Evolutionary conservation across 305 asterid species (phyloP), one percentile per base, ranked within the genome.

Genomic region (Caryopteris hybrid): DNA sequence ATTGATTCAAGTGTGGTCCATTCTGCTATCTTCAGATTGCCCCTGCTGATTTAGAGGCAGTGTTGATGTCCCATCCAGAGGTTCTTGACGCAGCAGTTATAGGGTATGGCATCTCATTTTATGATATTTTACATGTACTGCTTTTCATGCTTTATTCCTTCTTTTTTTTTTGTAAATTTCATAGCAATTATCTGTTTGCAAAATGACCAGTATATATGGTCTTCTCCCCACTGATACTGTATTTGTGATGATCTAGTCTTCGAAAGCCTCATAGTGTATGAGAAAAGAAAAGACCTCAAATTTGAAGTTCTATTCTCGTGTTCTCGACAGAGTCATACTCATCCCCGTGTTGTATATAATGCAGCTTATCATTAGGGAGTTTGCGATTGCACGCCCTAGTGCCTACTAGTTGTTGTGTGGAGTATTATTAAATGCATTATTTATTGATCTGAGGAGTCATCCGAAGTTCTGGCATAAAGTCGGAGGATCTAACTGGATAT

Each of bases 11-110:
- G 38, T 42, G 8, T 69, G 70, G 43, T 22, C 31, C 17, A 21
- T 18, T 65, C 39, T 59, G 60, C 39, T 41, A 21, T 63, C 42
- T 73, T 71, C 89, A 91, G 96, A 79, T 89, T 68, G 90, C 95
- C 66, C 98, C 98, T 6, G 94, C 94, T 73, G 98, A 91, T 82
- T 83, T 91, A 29, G 98, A 91, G 74, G 78, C 90, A 8, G 79
- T 85, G 25, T 58, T 91, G 54, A 50, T 78, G 22, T 70, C 87
- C 61, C 94, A 91, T 73, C 89, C 96, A 0, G 86, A 84, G 43
- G 85, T 91, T 9, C 76, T 76, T 50, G 98, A 91, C 76, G 95
- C 80, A 11, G 98, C 94, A 58, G 94, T 91, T 51, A 79, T 80
- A 16, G 86, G 87, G 98, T 91, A 81, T 78, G 43, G 53, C 45